Conservation (phyloP, 2,329 filamentous ascomycete genomes). For the Setomelanomma holmii region DNA sequence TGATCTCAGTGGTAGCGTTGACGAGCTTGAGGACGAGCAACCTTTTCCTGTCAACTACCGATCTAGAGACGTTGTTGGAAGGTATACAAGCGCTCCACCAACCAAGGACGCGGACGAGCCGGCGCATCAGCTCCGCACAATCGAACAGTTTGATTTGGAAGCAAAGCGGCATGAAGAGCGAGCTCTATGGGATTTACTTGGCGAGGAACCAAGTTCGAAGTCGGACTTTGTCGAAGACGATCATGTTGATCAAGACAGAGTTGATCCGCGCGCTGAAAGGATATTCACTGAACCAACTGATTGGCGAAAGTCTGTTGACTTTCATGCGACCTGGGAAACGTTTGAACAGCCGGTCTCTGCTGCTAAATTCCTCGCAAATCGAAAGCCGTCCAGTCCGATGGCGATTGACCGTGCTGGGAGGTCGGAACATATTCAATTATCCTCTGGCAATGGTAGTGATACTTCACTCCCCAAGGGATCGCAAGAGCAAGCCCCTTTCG, state of each 20-base stretch:
- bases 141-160: constrained; percentile 57
- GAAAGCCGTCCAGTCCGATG: constrained; percentile 10
- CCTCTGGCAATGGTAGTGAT: constrained; percentile 5
- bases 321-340: constrained; percentile 60
- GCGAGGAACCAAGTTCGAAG: constrained; percentile 25
- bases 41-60: not conserved
- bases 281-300: constrained; percentile 47
- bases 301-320: constrained; percentile 58
- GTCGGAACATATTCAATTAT: not conserved
- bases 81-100: constrained; percentile 6
- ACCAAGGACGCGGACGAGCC: not conserved
- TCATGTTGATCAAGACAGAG: constrained; percentile 11
- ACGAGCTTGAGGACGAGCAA: not conserved
- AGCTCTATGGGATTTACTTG: constrained; percentile 54
- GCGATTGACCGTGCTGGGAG: not conserved
- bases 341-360: constrained; percentile 19
- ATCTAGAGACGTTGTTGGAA: constrained; percentile 8
- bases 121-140: constrained; percentile 1
- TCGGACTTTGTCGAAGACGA: constrained; percentile 30
- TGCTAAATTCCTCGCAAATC: constrained; percentile 27
- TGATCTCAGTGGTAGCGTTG: not conserved
- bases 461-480: not conserved
- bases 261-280: constrained; percentile 24
- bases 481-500: too few species aligned
- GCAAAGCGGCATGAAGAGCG: constrained; percentile 55